These are phyloP conservation scores for Globisporangium splendens DNA, from an alignment of 352 stramenopile genomes.

Conservation along the genomic window DNA sequence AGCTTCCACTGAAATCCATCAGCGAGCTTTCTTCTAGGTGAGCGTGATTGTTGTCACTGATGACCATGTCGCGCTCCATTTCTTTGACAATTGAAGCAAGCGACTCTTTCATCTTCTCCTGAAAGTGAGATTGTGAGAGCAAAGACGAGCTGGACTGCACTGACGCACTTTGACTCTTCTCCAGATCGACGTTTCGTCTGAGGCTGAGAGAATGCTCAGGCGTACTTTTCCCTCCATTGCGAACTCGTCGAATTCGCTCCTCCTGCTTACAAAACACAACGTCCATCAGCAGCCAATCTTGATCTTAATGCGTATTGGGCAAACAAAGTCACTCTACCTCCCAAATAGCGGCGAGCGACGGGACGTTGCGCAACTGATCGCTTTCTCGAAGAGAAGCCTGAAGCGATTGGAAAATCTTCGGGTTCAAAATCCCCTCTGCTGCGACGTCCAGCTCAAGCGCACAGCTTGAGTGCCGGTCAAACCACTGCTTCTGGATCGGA, in stretches of 20 bases:
- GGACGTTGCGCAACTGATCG: slow-evolving; percentile 57
- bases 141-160: slow-evolving; percentile 23
- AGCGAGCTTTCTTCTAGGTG: slow-evolving; percentile 8
- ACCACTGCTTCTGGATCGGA: slow-evolving; percentile 38
- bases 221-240: slow-evolving; percentile 47
- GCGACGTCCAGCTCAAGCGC: slow-evolving; percentile 71
- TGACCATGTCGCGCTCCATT: slow-evolving; percentile 24
- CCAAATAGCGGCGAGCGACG: slow-evolving; percentile 79
- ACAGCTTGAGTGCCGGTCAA: slow-evolving; percentile 66
- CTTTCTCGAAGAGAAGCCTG: slow-evolving; percentile 37
- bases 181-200: slow-evolving; percentile 28
- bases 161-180: slow-evolving; percentile 20
- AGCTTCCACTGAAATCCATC: slow-evolving; percentile 10
- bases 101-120: slow-evolving; percentile 71
- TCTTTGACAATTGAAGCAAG: slow-evolving; percentile 48
- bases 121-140: slow-evolving; percentile 81
- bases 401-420: slow-evolving; percentile 35
- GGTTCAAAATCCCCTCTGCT: slow-evolving; percentile 66
- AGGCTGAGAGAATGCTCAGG: slow-evolving; percentile 53
- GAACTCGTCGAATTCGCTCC: slow-evolving; percentile 49
- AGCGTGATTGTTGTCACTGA: slow-evolving; percentile 1
- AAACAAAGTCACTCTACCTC: slow-evolving; percentile 35
- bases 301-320: neutral
- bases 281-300: neutral
- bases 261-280: slow-evolving; percentile 43